Evolutionary conservation across 2,329 filamentous ascomycete species (phyloP), one percentile per base, ranked within the genome.

Genomic region (Macrophomina pseudophaseolina): DNA sequence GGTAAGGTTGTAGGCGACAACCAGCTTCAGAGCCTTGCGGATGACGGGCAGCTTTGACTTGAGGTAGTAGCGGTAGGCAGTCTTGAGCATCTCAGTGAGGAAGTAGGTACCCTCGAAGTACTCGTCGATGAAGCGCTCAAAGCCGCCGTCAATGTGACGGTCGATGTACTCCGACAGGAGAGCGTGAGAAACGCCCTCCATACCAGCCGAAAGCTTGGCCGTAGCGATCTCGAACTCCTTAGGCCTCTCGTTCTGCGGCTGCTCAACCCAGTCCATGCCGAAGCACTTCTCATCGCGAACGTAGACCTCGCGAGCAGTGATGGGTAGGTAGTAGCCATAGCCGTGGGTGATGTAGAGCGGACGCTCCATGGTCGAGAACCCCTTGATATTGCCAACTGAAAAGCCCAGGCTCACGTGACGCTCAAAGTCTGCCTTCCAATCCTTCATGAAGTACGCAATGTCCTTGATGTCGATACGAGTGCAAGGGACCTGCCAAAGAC

Each of bases 401-500:
- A 97, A 93, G 65, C 92, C 92, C 67, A 92, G 88, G 70, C 88
- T 91, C 72, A 95, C 87, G 77, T 97, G 94, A 72, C 93, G 90
- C 81, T 97, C 93, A 74, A 95, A 97, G 79, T 98, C 94, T 52
- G 93, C 94, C 58, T 94, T 97, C 94, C 94, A 98, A 80, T 97
- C 94, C 85, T 97, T 97, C 92, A 97, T 95, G 84, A 98, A 98
- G 80, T 96, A 97, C 51, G 89, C 92, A 74, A 98, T 97, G 74
- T 98, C 94, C 86, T 97, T 97, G 85, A 98, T 98, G 79, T 97
- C 94, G 75, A 97, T 97, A 69, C 94, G 91, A 48, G 94, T 98
- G 85, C 94, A 98, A 68, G 94, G 94, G 52, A 98, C 94, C 81
- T 97, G 94, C 94, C 94, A 98, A 63, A 98, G 85, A 70, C 94